phyloP scores from a whole-genome alignment of 169 alveolate species.

The Neospora caninum region DNA sequence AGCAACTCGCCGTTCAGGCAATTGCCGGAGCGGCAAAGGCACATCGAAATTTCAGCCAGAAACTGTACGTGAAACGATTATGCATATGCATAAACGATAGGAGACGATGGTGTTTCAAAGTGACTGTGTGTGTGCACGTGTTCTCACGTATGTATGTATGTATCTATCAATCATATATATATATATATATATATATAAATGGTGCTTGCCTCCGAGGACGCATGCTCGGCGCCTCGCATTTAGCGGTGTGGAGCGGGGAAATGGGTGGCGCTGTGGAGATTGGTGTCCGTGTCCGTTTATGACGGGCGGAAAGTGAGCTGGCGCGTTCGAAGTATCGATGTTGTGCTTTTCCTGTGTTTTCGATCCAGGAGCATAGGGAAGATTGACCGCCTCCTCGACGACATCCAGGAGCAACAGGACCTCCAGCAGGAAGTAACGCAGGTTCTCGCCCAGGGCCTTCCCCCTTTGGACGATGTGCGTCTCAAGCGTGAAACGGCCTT shows the following conservation, averaged over 20 bases:
- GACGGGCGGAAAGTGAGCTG: too few relatives aligned
- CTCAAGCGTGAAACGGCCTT: neutral
- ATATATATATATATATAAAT: too few relatives aligned
- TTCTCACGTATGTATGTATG: too few relatives aligned
- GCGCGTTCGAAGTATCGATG: too few relatives aligned
- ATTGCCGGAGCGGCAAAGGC: constrained; percentile 54
- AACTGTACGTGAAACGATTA: neutral
- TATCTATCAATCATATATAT: too few relatives aligned
- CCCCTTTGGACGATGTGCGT: constrained; percentile 41
- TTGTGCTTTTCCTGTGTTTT: neutral
- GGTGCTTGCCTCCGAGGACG: too few relatives aligned
- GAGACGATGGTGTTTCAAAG: neutral
- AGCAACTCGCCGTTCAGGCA: constrained; percentile 60
- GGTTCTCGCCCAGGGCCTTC: constrained; percentile 39
- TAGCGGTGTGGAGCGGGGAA: too few relatives aligned
- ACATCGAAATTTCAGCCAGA: constrained; percentile 43
- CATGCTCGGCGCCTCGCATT: too few relatives aligned
- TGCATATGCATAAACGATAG: neutral
- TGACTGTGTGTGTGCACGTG: too few relatives aligned
- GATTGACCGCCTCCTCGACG: constrained; percentile 62
- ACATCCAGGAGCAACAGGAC: constrained; percentile 61
- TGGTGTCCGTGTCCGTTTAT: too few relatives aligned
- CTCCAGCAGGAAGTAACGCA: constrained; percentile 61
- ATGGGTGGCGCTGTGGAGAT: too few relatives aligned
- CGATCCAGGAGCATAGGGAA: constrained; percentile 18